phyloP scores from a whole-genome alignment of 2,329 filamentous ascomycete genomes.

The Monosporascus sp. region DNA sequence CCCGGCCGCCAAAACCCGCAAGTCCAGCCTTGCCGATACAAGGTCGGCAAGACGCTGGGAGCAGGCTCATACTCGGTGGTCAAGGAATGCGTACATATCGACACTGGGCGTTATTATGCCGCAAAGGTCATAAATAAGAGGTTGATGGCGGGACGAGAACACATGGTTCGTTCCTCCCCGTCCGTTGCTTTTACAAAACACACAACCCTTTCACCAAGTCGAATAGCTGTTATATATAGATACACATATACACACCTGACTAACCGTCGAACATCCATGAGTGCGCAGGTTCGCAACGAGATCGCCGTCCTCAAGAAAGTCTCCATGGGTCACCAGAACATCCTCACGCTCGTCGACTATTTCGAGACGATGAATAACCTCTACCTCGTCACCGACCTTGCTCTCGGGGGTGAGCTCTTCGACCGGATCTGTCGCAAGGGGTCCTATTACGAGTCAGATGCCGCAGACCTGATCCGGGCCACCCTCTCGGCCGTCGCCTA shows the following conservation, averaged over 20 bases:
- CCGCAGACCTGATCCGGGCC: constrained; percentile 88
- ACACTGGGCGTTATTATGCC: constrained; percentile 95
- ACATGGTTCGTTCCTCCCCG: constrained; percentile 65
- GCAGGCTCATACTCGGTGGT: constrained; percentile 97
- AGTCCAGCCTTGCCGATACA: constrained; percentile 94
- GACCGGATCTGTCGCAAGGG: constrained; percentile 98
- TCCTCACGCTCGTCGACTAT: constrained; percentile 95
- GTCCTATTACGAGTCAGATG: constrained; percentile 96
- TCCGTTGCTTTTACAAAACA: background rate
- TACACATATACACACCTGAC: background rate
- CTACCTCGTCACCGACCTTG: constrained; percentile 95
- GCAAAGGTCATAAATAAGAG: constrained; percentile 99
- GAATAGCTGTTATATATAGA: constrained; percentile 1
- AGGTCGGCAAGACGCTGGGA: constrained; percentile 95
- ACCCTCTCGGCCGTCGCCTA: constrained; percentile 97
- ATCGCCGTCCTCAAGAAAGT: constrained; percentile 96
- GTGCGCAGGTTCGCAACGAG: constrained; percentile 79
- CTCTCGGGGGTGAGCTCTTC: constrained; percentile 92
- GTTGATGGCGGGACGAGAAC: constrained; percentile 92
- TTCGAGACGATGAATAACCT: constrained; percentile 99
- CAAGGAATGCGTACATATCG: constrained; percentile 98
- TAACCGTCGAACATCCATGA: too few relatives aligned
- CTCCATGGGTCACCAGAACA: constrained; percentile 99
- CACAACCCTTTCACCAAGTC: constrained; percentile 3
- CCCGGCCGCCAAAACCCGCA: constrained; percentile 43